Evolutionary conservation across 169 alveolate genomes (phyloP), one percentile per base, ranked within the genome.

Genomic region (Plasmodium malariae): DNA sequence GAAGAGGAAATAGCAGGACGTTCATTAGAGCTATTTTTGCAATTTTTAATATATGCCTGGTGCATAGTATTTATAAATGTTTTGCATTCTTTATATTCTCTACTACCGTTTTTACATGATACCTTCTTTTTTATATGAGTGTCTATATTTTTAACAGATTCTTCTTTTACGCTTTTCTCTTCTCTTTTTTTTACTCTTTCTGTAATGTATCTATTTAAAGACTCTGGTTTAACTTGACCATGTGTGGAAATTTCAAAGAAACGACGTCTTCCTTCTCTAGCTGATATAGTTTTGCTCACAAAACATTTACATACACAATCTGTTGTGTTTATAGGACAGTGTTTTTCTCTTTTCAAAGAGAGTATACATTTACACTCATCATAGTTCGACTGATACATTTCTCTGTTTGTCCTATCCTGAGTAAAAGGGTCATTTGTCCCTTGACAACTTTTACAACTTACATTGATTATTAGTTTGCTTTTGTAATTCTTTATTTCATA

Each of bases 201-300:
- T 45, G 9, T 45, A 45, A 24, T 24, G 26, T 30, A 19, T 26
- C 26, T 59, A 24, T 59, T 59, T 59, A 59, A 9, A 59, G 69
- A 59, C 6, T 7, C 19, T 19, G 69, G 69, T 21, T 59, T 59
- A 6, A 59, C 26, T 59, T 59, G 69, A 24, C 32, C 69, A 59
- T 59, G 69, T 5, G 5, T 19, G 3, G 24, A 59, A 24, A 28
- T 19, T 24, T 59, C 69, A 24, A 59, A 5, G 14, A n/a, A n/a
- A n/a, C 65, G 14, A 55, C 3, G 32, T 55, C 26, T 55, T 55
- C 26, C 24, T 55, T 55, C 26, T 55, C 26, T 17, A 55, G 9
- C 32, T 55, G n/a, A 9, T 40, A 5, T 9, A 5, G 51, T 40
- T 40, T 40, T 40, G n/a, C 9, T 40, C 51, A 40, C n/a, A n/a